These are phyloP conservation scores for Rhodotorula diobovata DNA, from an alignment of 768 basidiomycete genomes.

Conservation along the genomic window DNA sequence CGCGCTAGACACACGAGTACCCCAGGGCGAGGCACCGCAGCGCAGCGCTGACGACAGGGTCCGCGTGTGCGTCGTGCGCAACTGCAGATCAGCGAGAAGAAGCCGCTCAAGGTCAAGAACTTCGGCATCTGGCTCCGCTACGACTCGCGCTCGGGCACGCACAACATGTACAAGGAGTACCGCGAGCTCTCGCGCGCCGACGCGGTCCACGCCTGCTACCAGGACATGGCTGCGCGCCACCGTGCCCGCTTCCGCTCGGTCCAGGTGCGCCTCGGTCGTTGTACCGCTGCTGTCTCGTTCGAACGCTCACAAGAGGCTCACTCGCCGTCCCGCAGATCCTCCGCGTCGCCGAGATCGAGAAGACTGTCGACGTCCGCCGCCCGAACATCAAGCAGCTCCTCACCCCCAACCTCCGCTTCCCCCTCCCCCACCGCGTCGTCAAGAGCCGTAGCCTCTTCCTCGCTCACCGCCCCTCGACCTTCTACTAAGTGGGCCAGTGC, in stretches of 20 bases:
- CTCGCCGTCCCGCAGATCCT: slow-evolving; percentile 67
- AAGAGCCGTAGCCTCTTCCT: slow-evolving; percentile 77
- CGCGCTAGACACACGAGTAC: too few species aligned
- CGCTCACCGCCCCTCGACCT: slow-evolving; percentile 51
- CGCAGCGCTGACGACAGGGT: too few species aligned
- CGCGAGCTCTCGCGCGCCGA: slow-evolving; percentile 89
- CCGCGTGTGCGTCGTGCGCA: too few species aligned
- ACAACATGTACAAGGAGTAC: slow-evolving; percentile 99
- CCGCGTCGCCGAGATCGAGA: slow-evolving; percentile 92
- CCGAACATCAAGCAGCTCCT: slow-evolving; percentile 98
- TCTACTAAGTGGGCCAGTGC: slow-evolving; percentile 37
- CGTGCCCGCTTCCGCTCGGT: slow-evolving; percentile 99
- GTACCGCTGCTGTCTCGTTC: too few species aligned
- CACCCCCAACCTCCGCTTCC: slow-evolving; percentile 87
- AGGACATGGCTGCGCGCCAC: slow-evolving; percentile 99
- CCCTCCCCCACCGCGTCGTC: slow-evolving; percentile 74
- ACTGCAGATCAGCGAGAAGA: slow-evolving; percentile 87
- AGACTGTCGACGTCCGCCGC: slow-evolving; percentile 83
- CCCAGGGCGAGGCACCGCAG: too few species aligned
- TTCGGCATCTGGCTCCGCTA: slow-evolving; percentile 99
- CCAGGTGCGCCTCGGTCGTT: slow-evolving; percentile 60
- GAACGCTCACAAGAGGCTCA: not conserved
- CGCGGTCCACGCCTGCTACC: slow-evolving; percentile 94
- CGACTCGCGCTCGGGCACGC: slow-evolving; percentile 97
- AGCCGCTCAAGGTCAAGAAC: slow-evolving; percentile 98